Evolutionary conservation across 257 asterid genomes (phyloP), one percentile per base, ranked within the genome.

Genomic region (Nicotiana undulata): DNA sequence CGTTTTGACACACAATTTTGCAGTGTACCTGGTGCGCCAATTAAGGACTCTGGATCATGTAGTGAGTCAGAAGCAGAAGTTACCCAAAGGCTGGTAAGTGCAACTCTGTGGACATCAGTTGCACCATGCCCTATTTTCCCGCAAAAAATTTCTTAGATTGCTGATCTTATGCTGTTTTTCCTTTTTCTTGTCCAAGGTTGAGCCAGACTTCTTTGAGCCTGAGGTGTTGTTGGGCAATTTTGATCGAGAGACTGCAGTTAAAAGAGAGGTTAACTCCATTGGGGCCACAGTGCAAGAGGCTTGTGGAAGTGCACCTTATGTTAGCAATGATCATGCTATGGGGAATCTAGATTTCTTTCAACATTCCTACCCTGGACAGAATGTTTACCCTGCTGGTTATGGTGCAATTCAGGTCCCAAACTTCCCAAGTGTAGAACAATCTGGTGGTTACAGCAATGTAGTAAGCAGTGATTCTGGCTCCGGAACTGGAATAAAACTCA

Each of bases 51-150:
- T 79, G 85, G 84, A 85, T 88, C 90, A 26, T 81, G 87, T 79
- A 80, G 91, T 70, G 97, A 89, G 83, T 93, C 97, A 6, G 98
- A 90, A 79, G 88, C 86, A 6, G 94, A 88, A 86, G 92, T 88
- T 76, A 84, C 86, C 44, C 89, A 88, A 68, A 76, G 46, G 61
- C 90, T 81, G 94, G 98, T 91, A 86, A 85, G 64, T 82, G 28
- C 29, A 74, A 81, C 56, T 80, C 44, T 74, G 61, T 49, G 6
- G 31, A 26, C 77, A 44, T 70, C 77, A 22, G 17, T 15, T 3
- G 10, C 49, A 75, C 28, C 2, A 29, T 61, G 20, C 34, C 29
- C 29, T 12, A 26, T 9, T n/a, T 24, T 63, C 0, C 49, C 49
- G 3, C 12, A 9, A n/a, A 5, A 70, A 70, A 1, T 15, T 44